Conservation (phyloP, 257 asterid species). For the Solanum commersonii region DNA sequence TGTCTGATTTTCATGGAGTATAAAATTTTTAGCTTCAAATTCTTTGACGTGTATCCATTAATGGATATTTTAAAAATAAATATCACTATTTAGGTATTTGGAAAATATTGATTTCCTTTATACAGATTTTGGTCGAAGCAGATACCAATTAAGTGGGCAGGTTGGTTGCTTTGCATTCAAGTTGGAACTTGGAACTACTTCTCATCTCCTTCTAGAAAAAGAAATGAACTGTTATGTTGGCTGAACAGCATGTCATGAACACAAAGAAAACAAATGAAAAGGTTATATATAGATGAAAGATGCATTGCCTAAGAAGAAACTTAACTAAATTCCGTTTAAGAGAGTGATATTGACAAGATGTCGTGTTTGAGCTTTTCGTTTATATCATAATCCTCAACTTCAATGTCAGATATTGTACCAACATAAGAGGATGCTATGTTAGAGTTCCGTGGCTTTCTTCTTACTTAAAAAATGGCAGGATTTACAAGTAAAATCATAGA, state of each 20-base stretch:
- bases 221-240: neutral
- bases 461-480: neutral
- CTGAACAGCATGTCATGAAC: neutral
- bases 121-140: neutral
- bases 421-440: neutral
- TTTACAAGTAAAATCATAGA: neutral
- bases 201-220: neutral
- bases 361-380: neutral
- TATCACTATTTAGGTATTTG: neutral
- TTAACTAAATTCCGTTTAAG: neutral
- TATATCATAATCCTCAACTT: neutral
- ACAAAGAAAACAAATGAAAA: neutral
- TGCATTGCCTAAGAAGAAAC: neutral
- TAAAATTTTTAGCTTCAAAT: neutral
- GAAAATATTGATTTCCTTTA: neutral
- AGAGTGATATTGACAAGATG: neutral
- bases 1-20: neutral
- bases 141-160: neutral
- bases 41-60: neutral
- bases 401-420: neutral
- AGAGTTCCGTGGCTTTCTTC: neutral
- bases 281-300: neutral
- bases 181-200: neutral
- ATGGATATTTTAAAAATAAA: neutral
- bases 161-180: neutral